A percentile compares a stretch with the other conserved stretches of the same genome.
These are phyloP conservation scores for Aspergillus pseudoglaucus DNA, from an alignment of 2,329 filamentous ascomycete species.

Conservation along the genomic window DNA sequence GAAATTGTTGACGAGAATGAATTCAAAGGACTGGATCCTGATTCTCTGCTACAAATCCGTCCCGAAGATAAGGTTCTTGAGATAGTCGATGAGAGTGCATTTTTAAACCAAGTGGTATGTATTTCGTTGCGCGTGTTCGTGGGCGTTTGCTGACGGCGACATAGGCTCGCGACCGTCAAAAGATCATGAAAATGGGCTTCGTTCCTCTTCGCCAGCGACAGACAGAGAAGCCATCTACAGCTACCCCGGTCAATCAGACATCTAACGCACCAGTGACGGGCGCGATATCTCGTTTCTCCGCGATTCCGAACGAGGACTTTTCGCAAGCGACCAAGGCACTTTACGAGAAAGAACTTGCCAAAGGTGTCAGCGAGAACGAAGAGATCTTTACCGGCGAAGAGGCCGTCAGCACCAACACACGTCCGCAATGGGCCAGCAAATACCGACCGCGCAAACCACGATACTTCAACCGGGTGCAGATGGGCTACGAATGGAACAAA, in stretches of 20 bases:
- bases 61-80: conserved; percentile 58
- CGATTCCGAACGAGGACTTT: conserved; percentile 67
- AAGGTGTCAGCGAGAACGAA: conserved; percentile 86
- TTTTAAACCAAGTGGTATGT: conserved; percentile 51
- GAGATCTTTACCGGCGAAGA: conserved; percentile 94
- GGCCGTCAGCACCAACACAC: conserved; percentile 57
- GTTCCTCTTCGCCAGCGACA: conserved; percentile 53
- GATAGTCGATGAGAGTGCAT: conserved; percentile 52
- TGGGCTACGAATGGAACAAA: conserved; percentile 99
- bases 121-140: not conserved
- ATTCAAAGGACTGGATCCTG: conserved; percentile 52
- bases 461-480: conserved; percentile 97
- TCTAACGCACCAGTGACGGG: conserved; percentile 43
- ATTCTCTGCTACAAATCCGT: conserved; percentile 58
- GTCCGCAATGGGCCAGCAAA: conserved; percentile 74
- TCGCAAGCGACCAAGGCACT: conserved; percentile 81
- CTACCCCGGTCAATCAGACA: conserved; percentile 26
- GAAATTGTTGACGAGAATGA: conserved; percentile 24
- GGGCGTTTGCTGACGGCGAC: conserved; percentile 7
- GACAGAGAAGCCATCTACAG: conserved; percentile 25
- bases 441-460: conserved; percentile 85
- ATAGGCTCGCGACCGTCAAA: conserved; percentile 51
- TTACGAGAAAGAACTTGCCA: conserved; percentile 87
- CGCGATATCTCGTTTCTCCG: conserved; percentile 62
- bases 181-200: conserved; percentile 59